Conservation (phyloP, 306 rosid species). For the Quercus glauca region DNA sequence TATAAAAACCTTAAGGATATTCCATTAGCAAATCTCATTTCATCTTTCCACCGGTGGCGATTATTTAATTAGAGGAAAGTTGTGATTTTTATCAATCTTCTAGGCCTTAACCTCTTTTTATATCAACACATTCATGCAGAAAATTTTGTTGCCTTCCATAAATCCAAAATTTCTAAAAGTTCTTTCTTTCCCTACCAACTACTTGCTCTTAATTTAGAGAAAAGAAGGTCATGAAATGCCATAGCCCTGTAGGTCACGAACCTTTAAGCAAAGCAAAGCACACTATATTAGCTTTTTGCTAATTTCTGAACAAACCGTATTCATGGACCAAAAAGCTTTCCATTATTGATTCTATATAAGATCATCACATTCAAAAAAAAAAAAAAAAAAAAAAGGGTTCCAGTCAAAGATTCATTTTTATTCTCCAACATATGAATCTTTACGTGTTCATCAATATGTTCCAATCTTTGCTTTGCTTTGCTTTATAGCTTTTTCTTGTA, state of each 20-base stretch:
- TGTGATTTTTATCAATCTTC: too few species aligned
- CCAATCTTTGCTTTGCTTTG: neutral
- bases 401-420: slow-evolving; percentile 40
- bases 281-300: slow-evolving; percentile 6
- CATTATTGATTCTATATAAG: slow-evolving; percentile 6
- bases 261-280: slow-evolving; percentile 15
- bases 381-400: neutral
- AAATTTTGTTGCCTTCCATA: slow-evolving; percentile 29
- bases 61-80: neutral
- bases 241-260: neutral
- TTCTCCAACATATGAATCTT: slow-evolving; percentile 12
- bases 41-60: slow-evolving; percentile 11
- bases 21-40: neutral
- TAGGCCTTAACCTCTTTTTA: neutral
- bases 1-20: slow-evolving; percentile 2
- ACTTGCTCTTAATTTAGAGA: neutral
- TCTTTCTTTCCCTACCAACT: slow-evolving; percentile 26
- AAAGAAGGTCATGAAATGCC: neutral
- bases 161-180: slow-evolving; percentile 29
- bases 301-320: slow-evolving; percentile 18
- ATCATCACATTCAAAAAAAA: slow-evolving; percentile 27
- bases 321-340: slow-evolving; percentile 21
- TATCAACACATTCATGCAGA: neutral
- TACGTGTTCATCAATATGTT: neutral
- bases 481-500: neutral